Evolutionary conservation across 2,329 filamentous ascomycete genomes (phyloP), one percentile per base, ranked within the genome.

Genomic region (Ophiostoma sp.): DNA sequence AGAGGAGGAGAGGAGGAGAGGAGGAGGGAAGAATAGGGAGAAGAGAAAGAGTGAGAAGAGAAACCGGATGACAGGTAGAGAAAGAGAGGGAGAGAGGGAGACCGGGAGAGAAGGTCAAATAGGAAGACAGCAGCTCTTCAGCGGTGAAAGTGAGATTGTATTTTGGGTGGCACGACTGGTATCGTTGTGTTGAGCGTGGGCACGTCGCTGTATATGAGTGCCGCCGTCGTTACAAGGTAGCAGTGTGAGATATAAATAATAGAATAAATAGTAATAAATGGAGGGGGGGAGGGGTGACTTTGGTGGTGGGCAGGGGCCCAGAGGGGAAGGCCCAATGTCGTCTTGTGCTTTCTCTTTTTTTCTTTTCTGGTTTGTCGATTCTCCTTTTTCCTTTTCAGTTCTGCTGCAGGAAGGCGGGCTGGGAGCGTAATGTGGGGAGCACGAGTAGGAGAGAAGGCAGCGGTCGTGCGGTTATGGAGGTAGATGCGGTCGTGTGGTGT

Each of bases 231-330:
- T 62, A 36, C 58, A 58, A 36, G 40, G 40, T 42, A n/a, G 60
- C 14, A 63, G 9, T 8, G 60, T 63, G 55, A 60, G 38, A 60
- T 60, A 60, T 60, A 60, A 38, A 60, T 60, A 60, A 60, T 60
- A 60, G 55, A 16, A 12, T 18, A 52, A n/a, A 8, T 5, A 18
- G 18, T 52, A 27, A 14, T 38, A 14, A 36, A 62, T 62, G 36
- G 58, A 62, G 58, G 58, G 58, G n/a, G 58, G 38, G 58, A 62
- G 58, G 58, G 58, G 58, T 62, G 58, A 41, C 58, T 41, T 41
- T 62, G 58, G 38, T 62, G 58, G 58, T 62, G 58, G 58, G 18
- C 38, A 62, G 58, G 58, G 58, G 16, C 41, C 38, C 58, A 62
- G 58, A 62, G 58, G 58, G 58, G 38, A 62, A 55, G 49, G 27